Percentiles rank a stretch among this genome's conserved stretches.
phyloP scores from a whole-genome alignment of 1,284 basidiomycete genomes.

The Cryptococcus sp. region DNA sequence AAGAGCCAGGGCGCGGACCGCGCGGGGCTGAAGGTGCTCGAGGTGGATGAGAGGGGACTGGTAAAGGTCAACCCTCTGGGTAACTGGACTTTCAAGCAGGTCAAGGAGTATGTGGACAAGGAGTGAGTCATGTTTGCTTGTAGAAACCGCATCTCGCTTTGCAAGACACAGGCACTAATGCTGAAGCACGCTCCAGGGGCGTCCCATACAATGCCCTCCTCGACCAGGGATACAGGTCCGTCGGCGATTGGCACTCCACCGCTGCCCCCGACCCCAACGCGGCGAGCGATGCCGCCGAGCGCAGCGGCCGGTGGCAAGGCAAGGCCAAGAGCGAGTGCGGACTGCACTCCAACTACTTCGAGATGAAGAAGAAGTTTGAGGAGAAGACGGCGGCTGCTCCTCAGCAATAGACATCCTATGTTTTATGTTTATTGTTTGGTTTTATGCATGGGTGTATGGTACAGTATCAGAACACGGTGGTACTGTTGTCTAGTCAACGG shows the following conservation, averaged over 20 bases:
- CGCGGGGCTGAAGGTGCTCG: conserved; percentile 75
- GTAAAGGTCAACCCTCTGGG: conserved; percentile 94
- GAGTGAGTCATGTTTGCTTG: conserved; percentile 54
- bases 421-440: too few species aligned
- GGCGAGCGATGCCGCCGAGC: conserved; percentile 64
- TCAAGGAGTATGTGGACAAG: conserved; percentile 79
- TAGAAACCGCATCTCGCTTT: neutral
- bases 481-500: too few species aligned
- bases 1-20: conserved; percentile 89
- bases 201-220: conserved; percentile 89
- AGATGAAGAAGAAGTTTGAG: conserved; percentile 51
- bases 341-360: conserved; percentile 80
- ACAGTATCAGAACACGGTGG: too few species aligned
- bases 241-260: conserved; percentile 98
- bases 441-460: neutral
- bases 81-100: conserved; percentile 80
- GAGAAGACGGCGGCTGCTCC: conserved; percentile 23
- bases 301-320: conserved; percentile 88
- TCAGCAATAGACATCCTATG: neutral
- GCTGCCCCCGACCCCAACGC: conserved; percentile 58
- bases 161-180: neutral
- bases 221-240: conserved; percentile 85
- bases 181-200: conserved; percentile 44
- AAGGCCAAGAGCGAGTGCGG: conserved; percentile 93
- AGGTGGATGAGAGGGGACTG: conserved; percentile 86